Conservation (phyloP, 495 filamentous ascomycete genomes). For the Daldinia loculata region DNA sequence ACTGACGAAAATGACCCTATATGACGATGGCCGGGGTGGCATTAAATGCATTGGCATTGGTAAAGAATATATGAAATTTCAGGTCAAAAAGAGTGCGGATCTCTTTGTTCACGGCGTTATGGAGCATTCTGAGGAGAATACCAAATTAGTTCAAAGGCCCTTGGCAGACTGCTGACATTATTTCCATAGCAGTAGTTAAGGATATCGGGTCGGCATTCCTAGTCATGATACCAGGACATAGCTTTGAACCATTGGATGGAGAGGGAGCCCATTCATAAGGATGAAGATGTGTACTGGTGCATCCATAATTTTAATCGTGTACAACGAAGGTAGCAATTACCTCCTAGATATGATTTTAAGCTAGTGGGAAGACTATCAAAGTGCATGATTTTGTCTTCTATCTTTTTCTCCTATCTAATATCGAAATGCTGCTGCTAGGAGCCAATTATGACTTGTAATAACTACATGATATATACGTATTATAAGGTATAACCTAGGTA, state of each 20-base stretch:
- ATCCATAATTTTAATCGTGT: slow-evolving; percentile 40
- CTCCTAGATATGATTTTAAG: slow-evolving; percentile 4
- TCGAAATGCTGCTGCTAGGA: not conserved
- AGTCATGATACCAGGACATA: slow-evolving; percentile 34
- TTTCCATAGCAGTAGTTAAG: slow-evolving; percentile 23
- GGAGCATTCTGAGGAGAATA: slow-evolving; percentile 33
- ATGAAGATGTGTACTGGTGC: slow-evolving; percentile 25
- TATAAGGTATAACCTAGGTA: not conserved
- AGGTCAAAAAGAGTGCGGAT: slow-evolving; percentile 14
- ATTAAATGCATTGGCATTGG: slow-evolving; percentile 30
- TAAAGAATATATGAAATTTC: slow-evolving; percentile 33
- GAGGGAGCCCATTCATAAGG: slow-evolving; percentile 12
- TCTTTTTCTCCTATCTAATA: not conserved
- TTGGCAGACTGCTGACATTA: slow-evolving; percentile 1
- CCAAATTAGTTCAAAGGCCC: slow-evolving; percentile 20
- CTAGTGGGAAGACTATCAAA: slow-evolving; percentile 2
- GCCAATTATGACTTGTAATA: not conserved
- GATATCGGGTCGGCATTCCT: slow-evolving; percentile 19
- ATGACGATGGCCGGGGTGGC: slow-evolving; percentile 25
- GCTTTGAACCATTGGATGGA: slow-evolving; percentile 22
- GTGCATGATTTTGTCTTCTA: not conserved
- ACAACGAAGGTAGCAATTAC: slow-evolving; percentile 27
- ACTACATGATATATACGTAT: not conserved
- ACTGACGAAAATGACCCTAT: slow-evolving; percentile 36
- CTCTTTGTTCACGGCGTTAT: slow-evolving; percentile 32